Evolutionary conservation across 2,329 filamentous ascomycete species (phyloP).

Genomic region (Penicillium aurantiogriseum): DNA sequence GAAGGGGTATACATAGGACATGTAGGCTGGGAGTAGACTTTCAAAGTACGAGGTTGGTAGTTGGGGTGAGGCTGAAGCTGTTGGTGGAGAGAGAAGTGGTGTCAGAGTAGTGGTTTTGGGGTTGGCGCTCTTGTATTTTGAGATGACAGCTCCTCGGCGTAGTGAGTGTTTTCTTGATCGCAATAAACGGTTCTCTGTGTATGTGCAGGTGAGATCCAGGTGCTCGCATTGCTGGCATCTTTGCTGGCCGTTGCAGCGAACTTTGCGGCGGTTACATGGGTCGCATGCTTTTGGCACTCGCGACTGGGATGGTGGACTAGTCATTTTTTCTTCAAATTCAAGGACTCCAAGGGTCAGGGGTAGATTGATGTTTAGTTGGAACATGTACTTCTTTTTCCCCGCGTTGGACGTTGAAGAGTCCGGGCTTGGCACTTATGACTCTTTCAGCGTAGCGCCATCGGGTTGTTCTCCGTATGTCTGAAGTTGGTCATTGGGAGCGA

Average conservation of each 20-base stretch:
- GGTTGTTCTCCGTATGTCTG: not conserved
- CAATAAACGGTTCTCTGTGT: slow-evolving; percentile 33
- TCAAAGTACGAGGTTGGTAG: slow-evolving; percentile 33
- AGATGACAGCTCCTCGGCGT: slow-evolving; percentile 43
- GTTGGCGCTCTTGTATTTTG: slow-evolving; percentile 34
- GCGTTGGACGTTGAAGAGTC: slow-evolving; percentile 1
- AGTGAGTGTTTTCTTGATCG: slow-evolving; percentile 39
- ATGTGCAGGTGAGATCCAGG: slow-evolving; percentile 48
- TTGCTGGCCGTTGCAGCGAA: slow-evolving; percentile 48
- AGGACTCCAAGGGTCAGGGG: not conserved
- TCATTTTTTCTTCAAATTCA: not conserved
- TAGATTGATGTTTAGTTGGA: not conserved
- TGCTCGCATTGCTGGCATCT: slow-evolving; percentile 46
- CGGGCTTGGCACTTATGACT: slow-evolving; percentile 1
- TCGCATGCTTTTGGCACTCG: slow-evolving; percentile 42
- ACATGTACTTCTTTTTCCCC: slow-evolving; percentile 5
- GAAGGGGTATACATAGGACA: slow-evolving; percentile 48
- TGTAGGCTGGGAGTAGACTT: slow-evolving; percentile 47
- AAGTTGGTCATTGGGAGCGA: not conserved
- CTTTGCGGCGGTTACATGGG: slow-evolving; percentile 48
- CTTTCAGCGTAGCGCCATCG: slow-evolving; percentile 2
- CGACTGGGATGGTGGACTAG: not conserved
- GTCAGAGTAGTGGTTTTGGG: not conserved
- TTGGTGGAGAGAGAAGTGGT: slow-evolving; percentile 13
- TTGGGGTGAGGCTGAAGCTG: not conserved